Base-by-base conservation (phyloP, 2,329 filamentous ascomycete genomes). In the Trichoderma harzianum region DNA sequence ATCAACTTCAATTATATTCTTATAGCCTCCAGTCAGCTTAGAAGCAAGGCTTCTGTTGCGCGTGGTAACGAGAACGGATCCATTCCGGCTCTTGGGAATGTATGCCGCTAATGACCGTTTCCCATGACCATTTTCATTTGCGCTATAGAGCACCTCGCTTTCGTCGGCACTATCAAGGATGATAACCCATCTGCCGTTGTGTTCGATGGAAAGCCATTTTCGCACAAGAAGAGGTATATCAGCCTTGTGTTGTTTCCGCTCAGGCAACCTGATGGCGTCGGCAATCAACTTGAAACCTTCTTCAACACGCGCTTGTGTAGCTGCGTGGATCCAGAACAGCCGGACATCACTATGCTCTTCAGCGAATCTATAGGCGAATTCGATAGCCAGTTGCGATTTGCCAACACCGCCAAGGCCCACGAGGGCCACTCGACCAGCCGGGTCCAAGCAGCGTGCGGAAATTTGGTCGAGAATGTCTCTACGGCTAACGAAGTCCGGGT, bases 361-460 rank as follows among this genome's bases (percentile, higher is more conserved):
- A 4, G 18, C 30, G 14, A 61, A 36, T 28, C 43, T 24, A 16
- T 71, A 12, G 2, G 69, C 60, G 34, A 28, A 55, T n/a, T 71
- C n/a, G 14, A 71, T 71, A 1, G 61, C 69, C 10, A 71, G n/a
- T 3, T 66, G 69, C 14, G 69, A 65, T n/a, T 71, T 71, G 65
- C 81, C 73, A 57, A 81, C 75, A 18, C 81, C 80, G 6, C 80
- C 81, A 3, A 82, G 73, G 18, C 81, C 80, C 0, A 79, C 74
- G 10, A 82, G 76, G 1, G 79, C 80, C 18, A 79, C 75, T 1
- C 78, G 77, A 1, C 67, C 64, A 1, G 66, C 57, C 1, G 75
- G 72, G 14, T 74, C 62, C 7, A 68, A 65, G 55, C 75, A 78
- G 67, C 74, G 72, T 28, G 74, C 26, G 10, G 66, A 61, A 26